Conservation (phyloP, 371 early-diverging fungal genomes). For the Saksenaea vasiformis region DNA sequence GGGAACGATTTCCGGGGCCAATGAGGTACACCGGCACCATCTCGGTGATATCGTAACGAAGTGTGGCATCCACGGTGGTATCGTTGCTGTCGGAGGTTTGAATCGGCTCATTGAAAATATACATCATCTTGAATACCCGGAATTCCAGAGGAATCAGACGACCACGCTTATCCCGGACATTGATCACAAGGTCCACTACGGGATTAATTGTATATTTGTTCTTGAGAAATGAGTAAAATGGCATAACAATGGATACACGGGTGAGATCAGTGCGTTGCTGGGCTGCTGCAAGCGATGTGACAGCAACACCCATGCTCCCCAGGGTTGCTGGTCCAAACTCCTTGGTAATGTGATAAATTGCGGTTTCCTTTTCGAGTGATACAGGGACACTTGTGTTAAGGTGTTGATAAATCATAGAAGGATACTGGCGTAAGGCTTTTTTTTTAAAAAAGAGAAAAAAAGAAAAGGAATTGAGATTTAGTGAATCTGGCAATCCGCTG, state of each 20-base stretch:
- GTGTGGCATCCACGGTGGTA: slow-evolving; percentile 3
- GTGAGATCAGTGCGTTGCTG: slow-evolving; percentile 53
- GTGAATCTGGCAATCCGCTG: too few relatives aligned
- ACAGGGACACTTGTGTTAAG: slow-evolving; percentile 39
- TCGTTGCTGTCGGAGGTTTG: slow-evolving; percentile 16
- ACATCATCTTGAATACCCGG: slow-evolving; percentile 49
- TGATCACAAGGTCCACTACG: slow-evolving; percentile 42
- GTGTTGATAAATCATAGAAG: slow-evolving; percentile 52
- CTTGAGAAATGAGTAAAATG: slow-evolving; percentile 59
- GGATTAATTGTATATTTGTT: slow-evolving; percentile 30
- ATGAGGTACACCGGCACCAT: slow-evolving; percentile 61
- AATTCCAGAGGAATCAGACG: slow-evolving; percentile 46
- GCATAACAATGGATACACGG: slow-evolving; percentile 62
- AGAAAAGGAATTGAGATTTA: neutral
- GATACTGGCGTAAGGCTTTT: slow-evolving; percentile 45
- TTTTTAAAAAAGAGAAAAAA: neutral
- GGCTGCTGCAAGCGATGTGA: slow-evolving; percentile 63
- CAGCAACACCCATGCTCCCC: slow-evolving; percentile 62
- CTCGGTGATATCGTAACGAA: slow-evolving; percentile 6
- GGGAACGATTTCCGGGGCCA: slow-evolving; percentile 56
- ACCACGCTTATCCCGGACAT: slow-evolving; percentile 53
- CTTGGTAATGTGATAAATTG: slow-evolving; percentile 61
- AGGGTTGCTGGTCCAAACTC: slow-evolving; percentile 60
- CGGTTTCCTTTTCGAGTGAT: slow-evolving; percentile 38
- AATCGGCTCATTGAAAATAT: slow-evolving; percentile 33